Evolutionary conservation across 2,329 filamentous ascomycete genomes (phyloP).

Genomic region (Fusarium sp.): DNA sequence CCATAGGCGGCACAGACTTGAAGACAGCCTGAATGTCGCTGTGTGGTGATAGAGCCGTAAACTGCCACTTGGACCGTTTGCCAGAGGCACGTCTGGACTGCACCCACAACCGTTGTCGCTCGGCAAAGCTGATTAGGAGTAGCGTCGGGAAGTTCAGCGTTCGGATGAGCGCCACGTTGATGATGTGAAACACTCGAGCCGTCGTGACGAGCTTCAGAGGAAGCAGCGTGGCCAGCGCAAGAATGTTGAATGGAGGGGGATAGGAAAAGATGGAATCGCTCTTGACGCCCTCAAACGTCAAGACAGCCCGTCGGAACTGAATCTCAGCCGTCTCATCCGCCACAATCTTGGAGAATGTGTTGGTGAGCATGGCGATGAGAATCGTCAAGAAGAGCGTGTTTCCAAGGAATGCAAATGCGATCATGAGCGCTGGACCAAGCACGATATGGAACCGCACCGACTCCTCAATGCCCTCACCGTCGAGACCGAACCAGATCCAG

Average conservation of each 20-base stretch:
- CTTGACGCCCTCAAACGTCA: conserved; percentile 81
- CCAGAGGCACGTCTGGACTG: conserved; percentile 30
- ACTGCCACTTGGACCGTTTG: conserved; percentile 53
- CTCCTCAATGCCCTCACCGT: conserved; percentile 67
- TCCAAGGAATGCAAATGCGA: conserved; percentile 78
- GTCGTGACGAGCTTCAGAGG: conserved; percentile 73
- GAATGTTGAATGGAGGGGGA: conserved; percentile 76
- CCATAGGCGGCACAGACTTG: conserved; percentile 66
- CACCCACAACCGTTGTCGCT: conserved; percentile 65
- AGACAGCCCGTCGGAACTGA: conserved; percentile 76
- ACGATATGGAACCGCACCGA: conserved; percentile 72
- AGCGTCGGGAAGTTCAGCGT: conserved; percentile 73
- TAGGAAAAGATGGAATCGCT: conserved; percentile 78
- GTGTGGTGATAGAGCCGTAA: conserved; percentile 65
- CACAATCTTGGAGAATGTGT: conserved; percentile 78
- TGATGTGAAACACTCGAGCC: conserved; percentile 75
- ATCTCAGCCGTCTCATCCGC: conserved; percentile 76
- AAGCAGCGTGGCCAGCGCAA: conserved; percentile 71
- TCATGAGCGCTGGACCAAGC: conserved; percentile 76
- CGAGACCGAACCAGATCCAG: conserved; percentile 83
- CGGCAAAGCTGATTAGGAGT: conserved; percentile 69
- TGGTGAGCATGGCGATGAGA: conserved; percentile 78
- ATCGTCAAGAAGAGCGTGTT: conserved; percentile 82
- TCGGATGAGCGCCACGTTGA: conserved; percentile 75
- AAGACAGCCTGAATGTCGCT: conserved; percentile 71